Evolutionary conservation across 2,329 filamentous ascomycete genomes (phyloP).

Genomic region (Arachnomyces sp.): DNA sequence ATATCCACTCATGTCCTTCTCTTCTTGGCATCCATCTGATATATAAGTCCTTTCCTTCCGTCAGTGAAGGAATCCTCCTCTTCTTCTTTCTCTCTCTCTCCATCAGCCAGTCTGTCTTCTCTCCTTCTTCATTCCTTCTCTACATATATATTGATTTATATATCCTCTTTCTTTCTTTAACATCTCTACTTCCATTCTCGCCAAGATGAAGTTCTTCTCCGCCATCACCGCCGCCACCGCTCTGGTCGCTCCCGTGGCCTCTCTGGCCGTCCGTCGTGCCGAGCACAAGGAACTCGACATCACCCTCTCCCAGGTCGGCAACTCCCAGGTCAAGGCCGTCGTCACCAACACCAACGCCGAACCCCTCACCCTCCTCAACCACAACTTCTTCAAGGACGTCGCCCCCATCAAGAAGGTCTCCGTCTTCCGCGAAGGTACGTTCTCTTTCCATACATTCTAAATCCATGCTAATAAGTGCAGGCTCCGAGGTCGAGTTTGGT

Average conservation of each 20-base stretch:
- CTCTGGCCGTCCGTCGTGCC: slow-evolving; percentile 11
- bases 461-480: slow-evolving; percentile 12
- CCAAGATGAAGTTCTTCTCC: slow-evolving; percentile 8
- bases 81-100: too few relatives aligned
- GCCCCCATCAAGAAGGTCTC: slow-evolving; percentile 30
- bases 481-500: slow-evolving; percentile 23
- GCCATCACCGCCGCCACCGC: slow-evolving; percentile 17
- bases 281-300: slow-evolving; percentile 22
- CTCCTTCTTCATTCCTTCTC: too few relatives aligned
- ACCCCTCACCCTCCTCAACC: slow-evolving; percentile 27
- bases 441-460: not conserved
- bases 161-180: too few relatives aligned
- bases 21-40: too few relatives aligned
- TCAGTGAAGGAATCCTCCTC: too few relatives aligned
- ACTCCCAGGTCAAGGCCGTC: slow-evolving; percentile 29
- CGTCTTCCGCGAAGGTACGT: slow-evolving; percentile 24
- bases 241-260: slow-evolving; percentile 17
- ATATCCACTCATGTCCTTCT: too few relatives aligned
- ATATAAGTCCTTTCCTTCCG: too few relatives aligned
- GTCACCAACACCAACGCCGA: slow-evolving; percentile 29
- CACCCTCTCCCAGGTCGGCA: slow-evolving; percentile 22
- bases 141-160: too few relatives aligned
- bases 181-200: too few relatives aligned
- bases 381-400: slow-evolving; percentile 29
- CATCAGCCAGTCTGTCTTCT: too few relatives aligned